Conservation (phyloP, 2,329 filamentous ascomycete genomes). For the Davidsoniella australis region DNA sequence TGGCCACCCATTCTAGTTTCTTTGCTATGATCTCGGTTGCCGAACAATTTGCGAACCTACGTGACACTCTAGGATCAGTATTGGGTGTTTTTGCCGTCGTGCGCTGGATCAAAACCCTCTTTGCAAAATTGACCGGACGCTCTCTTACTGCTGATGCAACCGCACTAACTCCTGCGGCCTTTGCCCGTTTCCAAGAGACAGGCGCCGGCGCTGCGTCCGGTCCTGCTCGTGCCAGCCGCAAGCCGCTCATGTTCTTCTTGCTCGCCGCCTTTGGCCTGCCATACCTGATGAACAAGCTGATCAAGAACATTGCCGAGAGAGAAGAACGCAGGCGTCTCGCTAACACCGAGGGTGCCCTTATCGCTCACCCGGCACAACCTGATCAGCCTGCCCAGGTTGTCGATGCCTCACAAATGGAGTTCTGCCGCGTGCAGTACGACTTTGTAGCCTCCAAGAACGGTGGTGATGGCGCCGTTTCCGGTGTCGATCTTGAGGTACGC, state of each 20-base stretch:
- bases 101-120: conserved; percentile 79
- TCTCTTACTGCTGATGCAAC: conserved; percentile 76
- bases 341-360: conserved; percentile 21
- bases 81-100: conserved; percentile 91
- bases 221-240: conserved; percentile 63
- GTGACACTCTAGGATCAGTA: conserved; percentile 82
- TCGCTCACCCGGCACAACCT: conserved; percentile 27
- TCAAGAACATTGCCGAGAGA: conserved; percentile 64
- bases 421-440: conserved; percentile 88
- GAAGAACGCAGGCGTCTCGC: conserved; percentile 48
- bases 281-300: conserved; percentile 93
- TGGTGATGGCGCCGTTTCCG: conserved; percentile 31
- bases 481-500: conserved; percentile 77
- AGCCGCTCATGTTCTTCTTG: conserved; percentile 91
- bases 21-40: conserved; percentile 98
- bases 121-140: conserved; percentile 84
- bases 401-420: conserved; percentile 84
- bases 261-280: conserved; percentile 87
- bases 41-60: conserved; percentile 86
- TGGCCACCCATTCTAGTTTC: conserved; percentile 97
- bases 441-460: conserved; percentile 63
- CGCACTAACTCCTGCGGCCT: conserved; percentile 75
- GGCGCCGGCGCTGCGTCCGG: conserved; percentile 40
- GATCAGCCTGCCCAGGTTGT: conserved; percentile 39
- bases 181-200: conserved; percentile 73